Evolutionary conservation across 129 eudicot genomes (phyloP).

Genomic region (Smallanthus sonchifolius): DNA sequence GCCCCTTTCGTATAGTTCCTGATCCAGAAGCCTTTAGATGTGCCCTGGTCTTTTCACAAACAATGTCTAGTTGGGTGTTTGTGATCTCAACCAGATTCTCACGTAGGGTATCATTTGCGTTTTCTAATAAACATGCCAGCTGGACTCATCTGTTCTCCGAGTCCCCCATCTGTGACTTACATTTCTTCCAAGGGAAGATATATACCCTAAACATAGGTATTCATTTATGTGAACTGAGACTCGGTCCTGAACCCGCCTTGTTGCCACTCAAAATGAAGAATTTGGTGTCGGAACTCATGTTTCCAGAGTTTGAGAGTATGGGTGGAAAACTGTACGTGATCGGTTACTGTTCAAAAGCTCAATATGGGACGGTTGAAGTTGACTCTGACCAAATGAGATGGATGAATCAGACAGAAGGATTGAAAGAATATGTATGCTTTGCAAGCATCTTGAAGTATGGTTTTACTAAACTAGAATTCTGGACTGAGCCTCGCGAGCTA

Average conservation of each 20-base stretch:
- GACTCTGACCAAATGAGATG: not conserved
- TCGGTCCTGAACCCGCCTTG: not conserved
- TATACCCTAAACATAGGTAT: not conserved
- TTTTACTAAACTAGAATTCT: not conserved
- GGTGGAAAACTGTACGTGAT: not conserved
- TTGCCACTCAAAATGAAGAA: not conserved
- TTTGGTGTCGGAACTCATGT: not conserved
- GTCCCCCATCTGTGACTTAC: not conserved
- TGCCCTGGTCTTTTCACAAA: slow-evolving; percentile 4
- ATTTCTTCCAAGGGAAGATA: slow-evolving; percentile 10
- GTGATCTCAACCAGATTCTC: not conserved
- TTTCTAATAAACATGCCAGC: not conserved
- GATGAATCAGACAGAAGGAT: not conserved
- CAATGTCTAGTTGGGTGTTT: not conserved
- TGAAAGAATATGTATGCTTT: not conserved
- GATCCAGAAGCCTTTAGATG: not conserved
- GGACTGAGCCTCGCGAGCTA: not conserved
- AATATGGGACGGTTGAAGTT: not conserved
- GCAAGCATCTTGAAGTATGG: not conserved
- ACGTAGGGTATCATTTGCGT: not conserved
- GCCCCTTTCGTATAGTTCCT: not conserved
- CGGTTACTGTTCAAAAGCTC: not conserved
- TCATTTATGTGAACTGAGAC: not conserved
- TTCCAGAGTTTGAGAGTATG: not conserved
- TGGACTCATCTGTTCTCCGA: not conserved